Percentiles rank a stretch among this genome's conserved stretches.
These are phyloP conservation scores for Fusarium sp. DNA, from an alignment of 2,329 filamentous ascomycete species.

Conservation along the genomic window DNA sequence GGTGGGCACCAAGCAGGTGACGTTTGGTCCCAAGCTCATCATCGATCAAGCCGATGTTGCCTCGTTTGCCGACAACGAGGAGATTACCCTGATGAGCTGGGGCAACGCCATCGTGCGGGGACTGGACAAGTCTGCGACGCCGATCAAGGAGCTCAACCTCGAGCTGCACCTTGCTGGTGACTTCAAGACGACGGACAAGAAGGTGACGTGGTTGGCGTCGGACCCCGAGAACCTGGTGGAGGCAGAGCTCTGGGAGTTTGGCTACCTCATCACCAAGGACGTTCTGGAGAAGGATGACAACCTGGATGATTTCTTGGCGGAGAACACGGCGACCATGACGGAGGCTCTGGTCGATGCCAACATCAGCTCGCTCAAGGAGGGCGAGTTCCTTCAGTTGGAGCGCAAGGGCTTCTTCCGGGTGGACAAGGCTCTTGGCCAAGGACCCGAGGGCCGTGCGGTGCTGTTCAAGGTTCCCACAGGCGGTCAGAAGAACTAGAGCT, in stretches of 20 bases:
- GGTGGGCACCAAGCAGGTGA: conserved; percentile 87
- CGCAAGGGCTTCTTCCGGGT: conserved; percentile 92
- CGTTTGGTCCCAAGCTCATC: conserved; percentile 79
- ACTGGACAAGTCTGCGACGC: conserved; percentile 63
- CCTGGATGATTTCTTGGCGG: conserved; percentile 85
- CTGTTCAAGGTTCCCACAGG: conserved; percentile 70
- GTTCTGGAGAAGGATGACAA: conserved; percentile 90
- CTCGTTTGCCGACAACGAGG: conserved; percentile 84
- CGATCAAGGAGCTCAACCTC: conserved; percentile 78
- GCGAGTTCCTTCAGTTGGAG: conserved; percentile 96
- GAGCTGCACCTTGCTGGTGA: conserved; percentile 94
- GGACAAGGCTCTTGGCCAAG: conserved; percentile 71
- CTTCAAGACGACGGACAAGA: conserved; percentile 95
- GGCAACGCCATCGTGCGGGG: conserved; percentile 86
- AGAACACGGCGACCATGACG: conserved; percentile 78
- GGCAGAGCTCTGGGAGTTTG: conserved; percentile 92
- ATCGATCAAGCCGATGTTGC: conserved; percentile 90
- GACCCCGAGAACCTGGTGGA: conserved; percentile 81
- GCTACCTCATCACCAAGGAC: conserved; percentile 95
- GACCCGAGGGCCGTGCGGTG: conserved; percentile 65
- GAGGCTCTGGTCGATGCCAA: conserved; percentile 85
- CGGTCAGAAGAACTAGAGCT: conserved; percentile 51
- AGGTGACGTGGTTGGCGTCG: conserved; percentile 91
- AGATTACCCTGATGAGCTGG: conserved; percentile 97
- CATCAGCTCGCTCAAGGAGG: conserved; percentile 80